Evolutionary conservation across 1,284 basidiomycete species (phyloP), one percentile per base, ranked within the genome.

Genomic region (Wolfiporia cocos): DNA sequence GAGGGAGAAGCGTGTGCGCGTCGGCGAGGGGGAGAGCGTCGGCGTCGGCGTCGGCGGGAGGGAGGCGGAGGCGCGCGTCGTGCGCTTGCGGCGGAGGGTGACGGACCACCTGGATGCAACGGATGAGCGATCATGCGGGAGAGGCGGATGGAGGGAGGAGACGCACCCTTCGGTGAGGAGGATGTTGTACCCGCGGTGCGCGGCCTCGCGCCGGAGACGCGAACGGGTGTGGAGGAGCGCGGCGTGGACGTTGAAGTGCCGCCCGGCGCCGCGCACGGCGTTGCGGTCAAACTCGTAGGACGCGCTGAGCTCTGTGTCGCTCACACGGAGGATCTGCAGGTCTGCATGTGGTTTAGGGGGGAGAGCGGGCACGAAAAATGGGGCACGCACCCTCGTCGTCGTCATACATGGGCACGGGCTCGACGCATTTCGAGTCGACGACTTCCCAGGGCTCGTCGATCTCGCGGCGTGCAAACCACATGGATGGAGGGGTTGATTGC

Each of bases 401-500:
- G 50, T 76, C 74, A 58, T 76, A 82, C 58, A 73, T 74, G 14
- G 74, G 68, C 10, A 86, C 73, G 21, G 83, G 77, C 33, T 80
- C 72, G 34, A 89, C 74, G 18, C 65, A 61, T 52, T 72, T 74
- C 54, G 69, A 76, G 46, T 77, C 78, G 19, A 86, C 80, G 31
- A 88, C 84, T 63, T 89, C 86, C 86, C 86, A 89, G 30, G 81
- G 73, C 9, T 63, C 61, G 52, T 81, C 72, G 49, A 67, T 68
- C 39, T 71, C 67, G 47, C 76, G 71, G 54, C 75, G 3, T 4
- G 39, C 39, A 24, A 39, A 37, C 28, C 37, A 67, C 54, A 53
- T 59, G 26, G 15, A 14, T 24, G 12, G 12, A 12, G 9, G 9
- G 17, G 32, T n/a, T n/a, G n/a, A n/a, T n/a, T n/a, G n/a, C n/a